Conservation (phyloP, 2,329 filamentous ascomycete species). For the Pseudogymnoascus sp. region DNA sequence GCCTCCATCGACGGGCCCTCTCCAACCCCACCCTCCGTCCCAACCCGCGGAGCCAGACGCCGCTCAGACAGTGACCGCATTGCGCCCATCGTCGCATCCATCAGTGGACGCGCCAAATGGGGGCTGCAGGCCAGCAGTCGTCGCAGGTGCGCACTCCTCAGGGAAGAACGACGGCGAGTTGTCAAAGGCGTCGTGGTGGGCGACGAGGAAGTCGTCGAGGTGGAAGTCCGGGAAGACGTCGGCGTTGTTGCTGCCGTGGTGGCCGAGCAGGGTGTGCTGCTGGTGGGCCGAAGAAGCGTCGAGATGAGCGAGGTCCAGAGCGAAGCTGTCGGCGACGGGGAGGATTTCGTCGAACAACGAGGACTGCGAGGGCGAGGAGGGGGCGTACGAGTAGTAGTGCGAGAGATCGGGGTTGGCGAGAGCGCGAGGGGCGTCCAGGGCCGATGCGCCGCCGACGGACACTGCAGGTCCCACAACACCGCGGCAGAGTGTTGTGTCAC, state of each 20-base stretch:
- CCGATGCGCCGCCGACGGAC: conserved; percentile 62
- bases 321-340: conserved; percentile 60
- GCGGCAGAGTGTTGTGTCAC: conserved; percentile 99
- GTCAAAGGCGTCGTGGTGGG: conserved; percentile 4
- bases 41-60: conserved; percentile 18
- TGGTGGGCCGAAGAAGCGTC: conserved; percentile 30
- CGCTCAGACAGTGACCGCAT: conserved; percentile 50
- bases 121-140: conserved; percentile 63
- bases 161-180: conserved; percentile 9
- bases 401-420: conserved; percentile 58
- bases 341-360: conserved; percentile 67
- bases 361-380: conserved; percentile 63
- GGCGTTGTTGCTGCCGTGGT: conserved; percentile 35
- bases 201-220: conserved; percentile 37
- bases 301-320: conserved; percentile 60
- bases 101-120: conserved; percentile 62
- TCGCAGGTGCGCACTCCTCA: conserved; percentile 25
- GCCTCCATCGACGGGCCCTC: conserved; percentile 22
- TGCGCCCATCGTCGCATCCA: conserved; percentile 65
- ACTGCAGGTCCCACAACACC: conserved; percentile 99
- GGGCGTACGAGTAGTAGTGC: conserved; percentile 61
- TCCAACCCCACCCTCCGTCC: conserved; percentile 17
- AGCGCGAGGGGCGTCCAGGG: conserved; percentile 39
- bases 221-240: conserved; percentile 32
- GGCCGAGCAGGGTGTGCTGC: no score